A percentile compares a stretch with the other conserved stretches of the same genome.
Evolutionary conservation across 1,139 yeast genomes (phyloP).

Genomic region (Pichia cactophila): DNA sequence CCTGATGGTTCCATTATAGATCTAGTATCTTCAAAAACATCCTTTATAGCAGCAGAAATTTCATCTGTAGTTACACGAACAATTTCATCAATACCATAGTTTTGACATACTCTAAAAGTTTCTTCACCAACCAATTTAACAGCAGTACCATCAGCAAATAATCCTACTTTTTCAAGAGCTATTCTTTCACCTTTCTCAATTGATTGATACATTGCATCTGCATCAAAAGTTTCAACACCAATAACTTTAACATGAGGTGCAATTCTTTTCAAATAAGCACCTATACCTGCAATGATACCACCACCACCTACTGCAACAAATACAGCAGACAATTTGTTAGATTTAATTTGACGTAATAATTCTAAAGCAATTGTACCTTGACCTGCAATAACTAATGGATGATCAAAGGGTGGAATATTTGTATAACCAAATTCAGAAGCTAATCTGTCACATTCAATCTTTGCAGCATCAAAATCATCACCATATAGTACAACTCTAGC

Average conservation of each 20-base stretch:
- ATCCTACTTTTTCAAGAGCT: constrained; percentile 66
- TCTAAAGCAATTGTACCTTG: constrained; percentile 98
- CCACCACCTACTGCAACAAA: constrained; percentile 97
- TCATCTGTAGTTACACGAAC: constrained; percentile 88
- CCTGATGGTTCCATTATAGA: constrained; percentile 96
- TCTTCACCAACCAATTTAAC: constrained; percentile 87
- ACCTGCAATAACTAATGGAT: constrained; percentile 98
- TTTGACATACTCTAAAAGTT: constrained; percentile 72
- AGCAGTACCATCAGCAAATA: constrained; percentile 99
- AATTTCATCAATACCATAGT: constrained; percentile 74
- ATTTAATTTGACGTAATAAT: constrained; percentile 74
- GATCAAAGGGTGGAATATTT: constrained; percentile 94
- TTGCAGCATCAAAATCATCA: constrained; percentile 90
- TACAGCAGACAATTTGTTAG: constrained; percentile 73
- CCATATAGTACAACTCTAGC: constrained; percentile 91
- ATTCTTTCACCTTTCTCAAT: constrained; percentile 48
- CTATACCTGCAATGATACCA: constrained; percentile 88
- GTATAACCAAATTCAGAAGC: constrained; percentile 64
- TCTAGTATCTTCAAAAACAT: constrained; percentile 91
- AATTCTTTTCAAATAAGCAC: constrained; percentile 79
- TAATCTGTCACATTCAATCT: constrained; percentile 74
- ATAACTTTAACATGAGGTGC: constrained; percentile 97
- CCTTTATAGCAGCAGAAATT: constrained; percentile 95
- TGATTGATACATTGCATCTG: constrained; percentile 83
- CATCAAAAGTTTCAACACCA: constrained; percentile 94